These are phyloP conservation scores for Alternaria metachromatica DNA, from an alignment of 2,329 filamentous ascomycete species.

Conservation along the genomic window DNA sequence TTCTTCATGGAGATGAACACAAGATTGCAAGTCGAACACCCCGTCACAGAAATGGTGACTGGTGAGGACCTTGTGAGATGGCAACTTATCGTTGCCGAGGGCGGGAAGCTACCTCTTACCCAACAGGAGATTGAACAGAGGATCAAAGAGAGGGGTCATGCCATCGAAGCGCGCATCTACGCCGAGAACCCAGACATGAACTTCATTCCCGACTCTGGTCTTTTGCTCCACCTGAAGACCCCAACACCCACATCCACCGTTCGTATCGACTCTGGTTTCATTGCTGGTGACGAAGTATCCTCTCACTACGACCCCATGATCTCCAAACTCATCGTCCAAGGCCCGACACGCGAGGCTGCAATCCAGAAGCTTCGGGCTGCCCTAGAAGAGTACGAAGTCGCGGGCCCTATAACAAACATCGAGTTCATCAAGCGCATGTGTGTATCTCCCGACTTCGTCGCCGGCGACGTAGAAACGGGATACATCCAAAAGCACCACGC, in stretches of 20 bases:
- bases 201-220: constrained; percentile 93
- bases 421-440: constrained; percentile 94
- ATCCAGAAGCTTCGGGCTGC: constrained; percentile 83
- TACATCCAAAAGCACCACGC: constrained; percentile 90
- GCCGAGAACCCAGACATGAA: constrained; percentile 91
- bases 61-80: constrained; percentile 86
- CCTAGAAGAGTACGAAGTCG: constrained; percentile 88
- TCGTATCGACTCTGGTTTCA: constrained; percentile 91
- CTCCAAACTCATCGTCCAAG: constrained; percentile 92
- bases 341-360: constrained; percentile 76
- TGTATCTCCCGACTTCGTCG: constrained; percentile 79
- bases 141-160: constrained; percentile 79
- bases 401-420: constrained; percentile 92
- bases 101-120: constrained; percentile 69
- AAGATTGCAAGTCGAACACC: constrained; percentile 93
- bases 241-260: constrained; percentile 74
- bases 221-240: constrained; percentile 80
- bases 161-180: constrained; percentile 95
- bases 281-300: constrained; percentile 88
- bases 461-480: constrained; percentile 90
- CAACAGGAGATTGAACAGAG: constrained; percentile 70
- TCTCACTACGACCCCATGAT: constrained; percentile 99
- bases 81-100: constrained; percentile 88
- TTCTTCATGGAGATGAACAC: constrained; percentile 80
- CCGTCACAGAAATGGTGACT: constrained; percentile 83